A percentile compares a stretch with the other conserved stretches of the same genome.
Evolutionary conservation across 2,329 filamentous ascomycete species (phyloP).

Genomic region (Calonectria naviculata): DNA sequence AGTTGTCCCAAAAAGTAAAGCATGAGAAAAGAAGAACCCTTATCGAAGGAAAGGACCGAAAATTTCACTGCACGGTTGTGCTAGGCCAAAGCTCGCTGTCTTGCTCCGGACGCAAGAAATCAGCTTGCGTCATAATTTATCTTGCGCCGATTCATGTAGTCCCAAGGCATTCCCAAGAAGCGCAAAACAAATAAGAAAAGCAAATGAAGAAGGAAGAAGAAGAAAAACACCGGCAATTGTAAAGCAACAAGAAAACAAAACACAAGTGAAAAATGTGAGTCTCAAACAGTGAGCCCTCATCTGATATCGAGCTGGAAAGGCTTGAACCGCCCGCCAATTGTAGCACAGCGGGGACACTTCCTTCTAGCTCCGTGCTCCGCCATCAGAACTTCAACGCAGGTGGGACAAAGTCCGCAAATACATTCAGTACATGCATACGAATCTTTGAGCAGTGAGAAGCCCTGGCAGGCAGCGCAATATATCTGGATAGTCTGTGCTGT

Average conservation of each 20-base stretch:
- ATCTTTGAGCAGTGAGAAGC: conserved; percentile 80
- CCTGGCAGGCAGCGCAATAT: conserved; percentile 89
- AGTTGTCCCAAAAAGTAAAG: conserved; percentile 24
- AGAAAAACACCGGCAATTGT: background rate
- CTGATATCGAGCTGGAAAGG: conserved; percentile 86
- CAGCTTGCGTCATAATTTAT: conserved; percentile 37
- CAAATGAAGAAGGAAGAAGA: conserved; percentile 19
- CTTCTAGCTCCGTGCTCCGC: conserved; percentile 79
- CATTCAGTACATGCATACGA: conserved; percentile 97
- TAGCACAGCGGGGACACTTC: conserved; percentile 83
- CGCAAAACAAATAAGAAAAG: conserved; percentile 8
- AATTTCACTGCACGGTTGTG: conserved; percentile 27
- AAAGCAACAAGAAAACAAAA: conserved; percentile 16
- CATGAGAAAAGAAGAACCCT: conserved; percentile 6
- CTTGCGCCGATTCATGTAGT: conserved; percentile 40
- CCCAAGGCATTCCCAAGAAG: conserved; percentile 22
- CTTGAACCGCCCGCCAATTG: conserved; percentile 84
- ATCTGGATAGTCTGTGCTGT: conserved; percentile 84
- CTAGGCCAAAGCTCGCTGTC: conserved; percentile 32
- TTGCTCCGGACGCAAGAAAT: conserved; percentile 32
- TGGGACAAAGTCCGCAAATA: conserved; percentile 90
- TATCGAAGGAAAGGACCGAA: conserved; percentile 32
- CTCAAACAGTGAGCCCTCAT: conserved; percentile 53
- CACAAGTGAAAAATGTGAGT: conserved; percentile 31
- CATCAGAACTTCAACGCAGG: conserved; percentile 86